Percentiles rank a stretch among this genome's conserved stretches.
phyloP scores from a whole-genome alignment of 139 green algal genomes.

The Edaphochlamys debaryana region DNA sequence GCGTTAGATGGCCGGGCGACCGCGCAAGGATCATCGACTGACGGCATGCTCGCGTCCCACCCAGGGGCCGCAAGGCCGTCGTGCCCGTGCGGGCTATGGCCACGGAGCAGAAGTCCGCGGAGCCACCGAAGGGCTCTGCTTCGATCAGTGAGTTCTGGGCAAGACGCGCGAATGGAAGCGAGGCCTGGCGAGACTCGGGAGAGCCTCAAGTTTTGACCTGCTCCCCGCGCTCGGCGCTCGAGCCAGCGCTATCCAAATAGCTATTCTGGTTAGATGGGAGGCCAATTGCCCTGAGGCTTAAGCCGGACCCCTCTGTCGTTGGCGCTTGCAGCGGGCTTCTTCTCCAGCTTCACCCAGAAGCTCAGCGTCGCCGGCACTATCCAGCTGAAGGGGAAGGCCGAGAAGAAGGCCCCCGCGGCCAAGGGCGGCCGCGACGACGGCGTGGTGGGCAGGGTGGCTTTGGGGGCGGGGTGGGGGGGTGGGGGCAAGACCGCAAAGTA shows the following conservation, averaged over 20 bases:
- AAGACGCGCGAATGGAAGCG: too few species aligned
- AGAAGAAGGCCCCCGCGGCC: constrained; percentile 5
- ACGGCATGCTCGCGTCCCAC: too few species aligned
- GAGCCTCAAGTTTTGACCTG: too few species aligned
- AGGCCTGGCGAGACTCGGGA: too few species aligned
- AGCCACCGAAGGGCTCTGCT: constrained; percentile 20
- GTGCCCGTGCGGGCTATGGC: neutral
- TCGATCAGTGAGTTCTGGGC: constrained; percentile 3
- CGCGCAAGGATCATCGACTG: neutral
- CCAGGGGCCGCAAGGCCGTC: constrained; percentile 26
- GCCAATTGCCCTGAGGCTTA: too few species aligned
- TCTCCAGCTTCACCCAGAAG: neutral
- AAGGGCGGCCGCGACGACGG: constrained; percentile 24
- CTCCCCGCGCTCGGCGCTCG: too few species aligned
- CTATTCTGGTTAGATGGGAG: too few species aligned
- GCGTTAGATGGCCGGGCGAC: neutral
- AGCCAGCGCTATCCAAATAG: too few species aligned
- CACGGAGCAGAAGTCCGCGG: constrained; percentile 1
- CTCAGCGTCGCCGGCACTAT: neutral
- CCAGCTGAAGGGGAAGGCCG: constrained; percentile 22
- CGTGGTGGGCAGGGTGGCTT: constrained; percentile 12
- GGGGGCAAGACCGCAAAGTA: too few species aligned
- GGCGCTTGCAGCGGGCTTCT: neutral
- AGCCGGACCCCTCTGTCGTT: too few species aligned
- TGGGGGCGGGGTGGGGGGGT: too few species aligned